A percentile compares a stretch with the other conserved stretches of the same genome.
Conservation (phyloP, 176 grass and related monocot genomes). For the Puccinellia tenuiflora region DNA sequence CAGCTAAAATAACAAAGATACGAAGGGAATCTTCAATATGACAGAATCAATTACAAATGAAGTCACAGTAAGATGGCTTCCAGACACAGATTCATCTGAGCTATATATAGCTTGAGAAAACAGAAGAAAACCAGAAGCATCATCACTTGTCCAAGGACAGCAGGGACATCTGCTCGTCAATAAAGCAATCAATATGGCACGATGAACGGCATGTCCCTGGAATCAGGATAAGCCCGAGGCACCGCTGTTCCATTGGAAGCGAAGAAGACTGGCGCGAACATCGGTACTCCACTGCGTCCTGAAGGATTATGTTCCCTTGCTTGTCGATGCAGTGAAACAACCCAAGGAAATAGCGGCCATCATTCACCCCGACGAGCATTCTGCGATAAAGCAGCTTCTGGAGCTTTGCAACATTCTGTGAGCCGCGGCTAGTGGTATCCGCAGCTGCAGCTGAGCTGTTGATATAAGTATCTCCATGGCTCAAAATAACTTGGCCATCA, state of each 20-base stretch:
- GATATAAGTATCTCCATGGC: neutral
- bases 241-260: slow-evolving; percentile 52
- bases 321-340: slow-evolving; percentile 93
- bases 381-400: slow-evolving; percentile 66
- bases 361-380: slow-evolving; percentile 75
- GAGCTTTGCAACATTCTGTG: slow-evolving; percentile 49
- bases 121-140: neutral
- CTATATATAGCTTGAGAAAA: neutral
- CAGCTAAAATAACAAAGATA: neutral
- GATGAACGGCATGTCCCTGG: slow-evolving; percentile 66
- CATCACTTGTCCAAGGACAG: slow-evolving; percentile 44
- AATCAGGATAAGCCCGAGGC: slow-evolving; percentile 85
- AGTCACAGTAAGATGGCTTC: neutral
- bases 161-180: slow-evolving; percentile 74
- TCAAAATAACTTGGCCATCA: neutral
- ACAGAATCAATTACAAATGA: neutral
- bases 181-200: slow-evolving; percentile 74
- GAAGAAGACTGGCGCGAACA: slow-evolving; percentile 21
- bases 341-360: slow-evolving; percentile 77
- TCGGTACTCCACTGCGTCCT: slow-evolving; percentile 83
- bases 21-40: neutral
- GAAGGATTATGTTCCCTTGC: slow-evolving; percentile 92
- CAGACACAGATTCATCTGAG: slow-evolving; percentile 3
- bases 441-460: neutral
- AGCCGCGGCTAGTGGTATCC: slow-evolving; percentile 22